Evolutionary conservation across 202 grass and related monocot genomes (phyloP).

Genomic region (Schoenoplectus triqueter): DNA sequence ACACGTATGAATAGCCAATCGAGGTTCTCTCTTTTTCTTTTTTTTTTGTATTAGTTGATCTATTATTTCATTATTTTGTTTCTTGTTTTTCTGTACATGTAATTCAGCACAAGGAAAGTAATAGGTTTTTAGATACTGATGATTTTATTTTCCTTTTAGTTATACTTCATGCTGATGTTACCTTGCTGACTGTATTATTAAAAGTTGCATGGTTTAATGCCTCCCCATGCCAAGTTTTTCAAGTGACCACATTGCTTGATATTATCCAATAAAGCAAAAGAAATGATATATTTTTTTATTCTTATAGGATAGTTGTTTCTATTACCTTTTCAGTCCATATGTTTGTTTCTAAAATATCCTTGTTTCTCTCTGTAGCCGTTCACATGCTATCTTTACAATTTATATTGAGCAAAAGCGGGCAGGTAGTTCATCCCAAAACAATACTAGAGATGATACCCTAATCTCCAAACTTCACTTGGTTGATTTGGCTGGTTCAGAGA

Average conservation of each 20-base stretch:
- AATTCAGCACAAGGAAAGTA: neutral
- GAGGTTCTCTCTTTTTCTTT: conserved; percentile 52
- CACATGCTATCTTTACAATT: conserved; percentile 97
- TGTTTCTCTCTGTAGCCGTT: conserved; percentile 60
- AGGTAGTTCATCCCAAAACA: conserved; percentile 47
- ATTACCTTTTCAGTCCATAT: neutral
- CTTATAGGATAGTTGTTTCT: conserved; percentile 3
- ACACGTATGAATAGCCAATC: conserved; percentile 99
- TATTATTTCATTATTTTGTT: neutral
- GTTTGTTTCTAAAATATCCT: neutral
- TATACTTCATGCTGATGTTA: neutral
- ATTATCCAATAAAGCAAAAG: neutral
- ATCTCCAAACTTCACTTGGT: conserved; percentile 91
- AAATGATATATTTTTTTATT: conserved; percentile 17
- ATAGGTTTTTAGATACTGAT: neutral
- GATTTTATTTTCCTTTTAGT: neutral
- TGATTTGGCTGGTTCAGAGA: conserved; percentile 97
- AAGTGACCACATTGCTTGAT: neutral
- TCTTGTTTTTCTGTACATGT: neutral
- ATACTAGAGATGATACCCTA: conserved; percentile 68
- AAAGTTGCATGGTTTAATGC: neutral
- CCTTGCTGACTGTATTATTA: neutral
- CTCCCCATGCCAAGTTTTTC: neutral
- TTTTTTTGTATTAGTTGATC: neutral
- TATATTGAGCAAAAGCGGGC: conserved; percentile 84